Base-by-base conservation (phyloP, 441 rosid species). In the Arabidopsis lyrata region DNA sequence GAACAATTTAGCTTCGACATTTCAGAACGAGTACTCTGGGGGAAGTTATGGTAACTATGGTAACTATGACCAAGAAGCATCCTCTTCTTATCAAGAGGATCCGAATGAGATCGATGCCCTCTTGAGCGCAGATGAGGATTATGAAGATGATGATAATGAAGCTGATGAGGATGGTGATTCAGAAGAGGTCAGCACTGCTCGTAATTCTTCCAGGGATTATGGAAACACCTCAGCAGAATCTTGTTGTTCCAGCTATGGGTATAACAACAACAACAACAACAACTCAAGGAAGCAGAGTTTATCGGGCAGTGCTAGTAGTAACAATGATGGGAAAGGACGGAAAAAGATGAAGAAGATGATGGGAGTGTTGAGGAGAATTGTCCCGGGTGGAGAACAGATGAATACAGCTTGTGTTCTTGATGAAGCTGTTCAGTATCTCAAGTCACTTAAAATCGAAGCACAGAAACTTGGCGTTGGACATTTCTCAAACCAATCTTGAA, bases 81-180 rank as follows among this genome's bases (percentile, higher is more conserved):
- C 87, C 34, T 81, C 86, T 66, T 83, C 86, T 64, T 62, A 77
- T 54, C 83, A 86, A 77, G 97, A 91, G 74, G 94, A 93, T 86
- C 88, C 96, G 3, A 90, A 83, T 76, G 98, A 93, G 78, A 93
- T 93, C 49, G 92, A 93, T 84, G 97, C 91, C 0, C 82, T 93
- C 60, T 71, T 93, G 83, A 88, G 92, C 85, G 70, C 77, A 61
- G 96, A 88, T 69, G 90, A 87, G 39, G 91, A 83, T 8, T 85
- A 85, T 12, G 77, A 80, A 47, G 86, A 83, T 2, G 97, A 80
- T 3, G 83, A 81, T 5, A 88, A 83, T 5, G 85, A 73, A 11
- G 88, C 86, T 9, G 15, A 68, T 12, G 74, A 78, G 6, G 49
- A 83, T 3, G 85, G 63, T 9, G 94, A 91, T 9, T 91, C 88